Percentiles rank a stretch among this genome's conserved stretches.
Conservation (phyloP, 2,329 filamentous ascomycete genomes). For the Dothiorella sarmentorum region DNA sequence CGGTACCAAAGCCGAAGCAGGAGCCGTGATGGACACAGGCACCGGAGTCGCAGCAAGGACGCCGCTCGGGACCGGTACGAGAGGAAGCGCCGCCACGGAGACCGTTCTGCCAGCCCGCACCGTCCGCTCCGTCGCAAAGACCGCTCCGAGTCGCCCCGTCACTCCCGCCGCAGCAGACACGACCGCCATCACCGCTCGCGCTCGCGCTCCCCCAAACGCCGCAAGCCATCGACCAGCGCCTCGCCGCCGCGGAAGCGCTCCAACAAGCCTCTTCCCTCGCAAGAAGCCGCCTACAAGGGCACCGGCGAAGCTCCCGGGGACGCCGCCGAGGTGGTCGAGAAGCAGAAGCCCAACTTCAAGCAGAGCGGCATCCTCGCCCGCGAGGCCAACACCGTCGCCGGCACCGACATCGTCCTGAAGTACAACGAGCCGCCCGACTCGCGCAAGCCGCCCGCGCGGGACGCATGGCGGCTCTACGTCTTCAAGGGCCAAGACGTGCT, state of each 20-base stretch:
- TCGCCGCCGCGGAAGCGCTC: conserved; percentile 42
- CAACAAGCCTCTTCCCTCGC: conserved; percentile 44
- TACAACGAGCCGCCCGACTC: conserved; percentile 95
- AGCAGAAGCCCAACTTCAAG: conserved; percentile 85
- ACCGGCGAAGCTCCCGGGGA: conserved; percentile 21
- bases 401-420: conserved; percentile 77
- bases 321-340: conserved; percentile 45
- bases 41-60: conserved; percentile 20
- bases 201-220: conserved; percentile 33
- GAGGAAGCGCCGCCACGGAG: conserved; percentile 16
- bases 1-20: conserved; percentile 18
- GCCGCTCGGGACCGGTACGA: conserved; percentile 4
- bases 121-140: conserved; percentile 26
- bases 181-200: conserved; percentile 19
- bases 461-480: conserved; percentile 85
- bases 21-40: conserved; percentile 19
- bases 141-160: conserved; percentile 3
- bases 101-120: conserved; percentile 27
- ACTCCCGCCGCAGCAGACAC: conserved; percentile 21
- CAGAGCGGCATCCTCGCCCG: conserved; percentile 79
- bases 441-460: conserved; percentile 74
- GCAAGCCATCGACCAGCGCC: conserved; percentile 29
- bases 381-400: conserved; percentile 78
- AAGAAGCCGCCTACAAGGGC: conserved; percentile 45
- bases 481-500: conserved; percentile 82